Evolutionary conservation across 2,329 filamentous ascomycete genomes (phyloP), one percentile per base, ranked within the genome.

Genomic region (Ophiosphaerella korrae): DNA sequence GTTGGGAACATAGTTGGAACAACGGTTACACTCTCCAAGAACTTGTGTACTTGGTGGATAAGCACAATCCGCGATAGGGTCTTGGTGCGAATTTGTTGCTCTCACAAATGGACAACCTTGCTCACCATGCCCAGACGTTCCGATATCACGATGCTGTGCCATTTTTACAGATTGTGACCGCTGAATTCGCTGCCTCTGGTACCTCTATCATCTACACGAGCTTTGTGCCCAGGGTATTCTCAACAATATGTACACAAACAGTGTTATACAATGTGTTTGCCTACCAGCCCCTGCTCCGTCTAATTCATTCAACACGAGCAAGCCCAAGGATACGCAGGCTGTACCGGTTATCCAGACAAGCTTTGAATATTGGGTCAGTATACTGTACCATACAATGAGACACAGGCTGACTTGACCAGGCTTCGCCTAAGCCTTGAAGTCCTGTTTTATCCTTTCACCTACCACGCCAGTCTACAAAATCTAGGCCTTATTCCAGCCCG

Each of bases 21-120:
- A 14, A 46, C 58, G 1, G 61, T 62, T 13, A 66, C 60, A 5
- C 50, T 71, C 7, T 41, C 60, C 8, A 61, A 67, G 39, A 67
- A 68, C 33, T 18, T 67, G 11, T 71, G 67, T 41, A 70, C 64
- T 7, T 73, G 70, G 70, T 73, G 70, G 70, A 62, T 72, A 50
- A 68, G 68, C 13, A 60, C 61, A 2, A 47, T 72, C 16, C 50
- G 70, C 40, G 60, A 69, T 32, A 63, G 70, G 11, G 39, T 72
- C 18, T 42, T 70, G 36, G 64, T 66, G 55, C 9, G 56, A 35
- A 14, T 29, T 5, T 2, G 21, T 14, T 8, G 24, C 26, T n/a
- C 23, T 41, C 32, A 24, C 21, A 6, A 14, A 31, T 11, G n/a
- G 24, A 29, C 37, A 51, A 37, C 50, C 36, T 39, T 6, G 24